These are phyloP conservation scores for Fraxinus velutina DNA, from an alignment of 305 asterid genomes.

Conservation along the genomic window DNA sequence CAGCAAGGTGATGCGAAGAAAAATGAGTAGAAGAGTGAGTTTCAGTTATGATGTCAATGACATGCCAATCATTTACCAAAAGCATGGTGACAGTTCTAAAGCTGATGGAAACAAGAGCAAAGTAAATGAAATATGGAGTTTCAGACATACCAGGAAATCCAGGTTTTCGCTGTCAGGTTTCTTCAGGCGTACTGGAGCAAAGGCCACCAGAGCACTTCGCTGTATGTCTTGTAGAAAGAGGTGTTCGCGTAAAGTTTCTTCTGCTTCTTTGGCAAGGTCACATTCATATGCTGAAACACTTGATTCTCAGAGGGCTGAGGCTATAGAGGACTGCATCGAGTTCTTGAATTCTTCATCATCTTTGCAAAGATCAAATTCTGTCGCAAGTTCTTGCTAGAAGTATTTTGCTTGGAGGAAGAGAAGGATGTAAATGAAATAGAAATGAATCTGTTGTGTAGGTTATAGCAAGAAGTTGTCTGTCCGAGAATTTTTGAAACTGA, in stretches of 20 bases:
- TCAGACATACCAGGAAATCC: not conserved
- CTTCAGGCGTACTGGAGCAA: slow-evolving; percentile 36
- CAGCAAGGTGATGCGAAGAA: not conserved
- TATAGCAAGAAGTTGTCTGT: slow-evolving; percentile 4
- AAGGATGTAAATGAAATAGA: slow-evolving; percentile 18
- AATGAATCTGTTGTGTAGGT: slow-evolving; percentile 14
- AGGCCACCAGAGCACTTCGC: slow-evolving; percentile 36
- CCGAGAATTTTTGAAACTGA: not conserved
- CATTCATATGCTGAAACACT: slow-evolving; percentile 65
- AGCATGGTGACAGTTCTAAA: slow-evolving; percentile 1
- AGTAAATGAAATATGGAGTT: slow-evolving; percentile 1
- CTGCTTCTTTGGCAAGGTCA: slow-evolving; percentile 55
- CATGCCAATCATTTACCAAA: not conserved
- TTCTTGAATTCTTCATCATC: slow-evolving; percentile 78
- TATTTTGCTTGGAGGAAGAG: not conserved
- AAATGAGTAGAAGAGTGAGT: slow-evolving; percentile 23
- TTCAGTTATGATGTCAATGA: slow-evolving; percentile 11
- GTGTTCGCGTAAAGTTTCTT: slow-evolving; percentile 60
- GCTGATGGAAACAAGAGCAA: slow-evolving; percentile 21
- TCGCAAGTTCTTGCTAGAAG: slow-evolving; percentile 54
- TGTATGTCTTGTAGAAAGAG: slow-evolving; percentile 34
- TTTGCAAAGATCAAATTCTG: slow-evolving; percentile 68
- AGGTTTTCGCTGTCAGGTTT: slow-evolving; percentile 30
- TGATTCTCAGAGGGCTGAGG: slow-evolving; percentile 85
- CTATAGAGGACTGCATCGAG: slow-evolving; percentile 88